phyloP scores from a whole-genome alignment of 2,329 filamentous ascomycete species.

The Pseudocercospora musae region DNA sequence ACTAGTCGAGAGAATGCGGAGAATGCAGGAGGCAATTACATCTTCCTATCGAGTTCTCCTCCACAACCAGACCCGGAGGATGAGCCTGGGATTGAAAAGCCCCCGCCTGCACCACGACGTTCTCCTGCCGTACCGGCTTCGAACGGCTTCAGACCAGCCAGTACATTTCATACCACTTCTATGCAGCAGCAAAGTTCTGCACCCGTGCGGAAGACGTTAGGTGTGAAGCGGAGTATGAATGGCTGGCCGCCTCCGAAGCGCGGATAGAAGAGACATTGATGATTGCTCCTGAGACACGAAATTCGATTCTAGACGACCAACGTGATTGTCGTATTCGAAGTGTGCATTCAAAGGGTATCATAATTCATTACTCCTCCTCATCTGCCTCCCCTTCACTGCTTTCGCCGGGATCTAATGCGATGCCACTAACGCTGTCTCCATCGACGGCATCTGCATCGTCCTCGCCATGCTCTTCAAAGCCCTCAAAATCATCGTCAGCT shows the following conservation, averaged over 20 bases:
- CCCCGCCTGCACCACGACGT: background rate
- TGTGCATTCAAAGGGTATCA: constrained; percentile 15
- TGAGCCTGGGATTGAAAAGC: background rate
- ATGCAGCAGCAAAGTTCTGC: constrained; percentile 29
- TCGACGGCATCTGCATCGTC: constrained; percentile 28
- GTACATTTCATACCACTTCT: constrained; percentile 45
- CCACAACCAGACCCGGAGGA: constrained; percentile 30
- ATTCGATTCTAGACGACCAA: background rate
- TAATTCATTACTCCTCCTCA: constrained; percentile 6
- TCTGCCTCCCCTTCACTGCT: constrained; percentile 11
- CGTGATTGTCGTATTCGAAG: background rate
- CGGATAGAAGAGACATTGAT: background rate
- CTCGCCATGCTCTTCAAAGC: constrained; percentile 35
- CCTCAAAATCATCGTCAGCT: constrained; percentile 25
- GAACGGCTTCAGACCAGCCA: constrained; percentile 35
- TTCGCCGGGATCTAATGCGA: constrained; percentile 10
- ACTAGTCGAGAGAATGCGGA: constrained; percentile 11
- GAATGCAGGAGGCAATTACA: constrained; percentile 43
- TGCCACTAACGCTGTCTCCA: constrained; percentile 7
- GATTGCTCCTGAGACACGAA: background rate
- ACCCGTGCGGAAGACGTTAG: constrained; percentile 47
- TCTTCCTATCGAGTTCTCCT: constrained; percentile 45
- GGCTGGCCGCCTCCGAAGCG: constrained; percentile 40
- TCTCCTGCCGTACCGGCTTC: background rate
- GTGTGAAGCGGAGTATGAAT: constrained; percentile 49